Evolutionary conservation across 1,139 yeast genomes (phyloP).

Genomic region (Taiozyma sp.): DNA sequence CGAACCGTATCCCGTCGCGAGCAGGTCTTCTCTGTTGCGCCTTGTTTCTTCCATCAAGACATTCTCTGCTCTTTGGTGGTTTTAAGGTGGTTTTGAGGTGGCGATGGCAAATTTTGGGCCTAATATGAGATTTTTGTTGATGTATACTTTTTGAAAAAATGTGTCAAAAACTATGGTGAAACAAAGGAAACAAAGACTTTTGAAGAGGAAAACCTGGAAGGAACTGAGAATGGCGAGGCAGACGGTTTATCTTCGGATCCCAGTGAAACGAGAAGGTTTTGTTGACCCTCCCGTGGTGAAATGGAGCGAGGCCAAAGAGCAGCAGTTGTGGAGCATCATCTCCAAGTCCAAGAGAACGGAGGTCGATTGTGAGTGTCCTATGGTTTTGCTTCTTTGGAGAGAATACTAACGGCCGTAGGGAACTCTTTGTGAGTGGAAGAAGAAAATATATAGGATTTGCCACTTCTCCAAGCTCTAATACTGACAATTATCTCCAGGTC

Average conservation of each 20-base stretch:
- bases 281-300: conserved; percentile 21
- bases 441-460: too few species aligned
- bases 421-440: not conserved
- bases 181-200: too few species aligned
- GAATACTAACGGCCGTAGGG: not conserved
- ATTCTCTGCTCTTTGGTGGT: not conserved
- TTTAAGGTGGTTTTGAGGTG: not conserved
- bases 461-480: not conserved
- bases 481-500: conserved; percentile 9
- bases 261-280: conserved; percentile 20
- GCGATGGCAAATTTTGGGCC: not conserved
- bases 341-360: conserved; percentile 23
- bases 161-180: not conserved
- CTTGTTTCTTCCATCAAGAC: not conserved
- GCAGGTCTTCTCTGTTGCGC: conserved; percentile 4
- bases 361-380: conserved; percentile 15
- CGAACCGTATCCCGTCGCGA: conserved; percentile 3
- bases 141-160: not conserved
- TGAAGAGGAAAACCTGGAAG: not conserved
- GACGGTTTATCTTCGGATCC: conserved; percentile 21
- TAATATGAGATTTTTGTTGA: not conserved
- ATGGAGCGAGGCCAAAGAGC: conserved; percentile 22
- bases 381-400: not conserved
- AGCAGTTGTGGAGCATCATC: conserved; percentile 19
- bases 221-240: conserved; percentile 1